Percentiles rank a stretch among this genome's conserved stretches.
phyloP scores from a whole-genome alignment of 805 yeast species.

The Spathaspora passalidarum region DNA sequence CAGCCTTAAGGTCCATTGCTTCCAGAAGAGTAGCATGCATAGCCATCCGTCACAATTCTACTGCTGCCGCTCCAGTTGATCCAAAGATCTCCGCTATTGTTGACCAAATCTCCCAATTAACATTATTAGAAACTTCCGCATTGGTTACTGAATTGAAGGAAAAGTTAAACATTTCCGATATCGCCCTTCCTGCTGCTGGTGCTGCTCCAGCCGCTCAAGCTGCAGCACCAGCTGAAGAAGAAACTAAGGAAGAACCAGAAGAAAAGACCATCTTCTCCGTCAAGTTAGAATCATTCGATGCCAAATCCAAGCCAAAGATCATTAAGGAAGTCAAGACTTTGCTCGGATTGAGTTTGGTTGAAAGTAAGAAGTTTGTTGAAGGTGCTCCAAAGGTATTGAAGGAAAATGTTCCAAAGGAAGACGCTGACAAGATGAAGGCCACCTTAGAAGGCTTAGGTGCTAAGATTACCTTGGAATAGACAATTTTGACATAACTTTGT shows the following conservation, averaged over 20 bases:
- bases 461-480: conserved; percentile 80
- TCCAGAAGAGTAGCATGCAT: conserved; percentile 23
- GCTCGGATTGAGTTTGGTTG: conserved; percentile 90
- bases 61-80: conserved; percentile 60
- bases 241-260: conserved; percentile 72
- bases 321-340: conserved; percentile 94
- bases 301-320: conserved; percentile 94
- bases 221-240: conserved; percentile 43
- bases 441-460: conserved; percentile 95
- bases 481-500: background rate
- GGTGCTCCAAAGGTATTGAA: conserved; percentile 94
- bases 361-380: conserved; percentile 97
- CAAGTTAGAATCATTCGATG: conserved; percentile 90
- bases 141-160: conserved; percentile 77
- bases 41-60: conserved; percentile 47
- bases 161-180: conserved; percentile 90
- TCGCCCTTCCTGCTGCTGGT: conserved; percentile 9
- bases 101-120: conserved; percentile 83
- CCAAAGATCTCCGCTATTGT: conserved; percentile 88
- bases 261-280: conserved; percentile 91
- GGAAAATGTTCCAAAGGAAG: conserved; percentile 95
- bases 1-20: conserved; percentile 28
- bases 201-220: conserved; percentile 3
- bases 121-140: conserved; percentile 89
- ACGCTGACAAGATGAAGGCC: conserved; percentile 93